These are phyloP conservation scores for Debaryomycetaceae sp. DNA, from an alignment of 1,139 yeast species.

Conservation along the genomic window DNA sequence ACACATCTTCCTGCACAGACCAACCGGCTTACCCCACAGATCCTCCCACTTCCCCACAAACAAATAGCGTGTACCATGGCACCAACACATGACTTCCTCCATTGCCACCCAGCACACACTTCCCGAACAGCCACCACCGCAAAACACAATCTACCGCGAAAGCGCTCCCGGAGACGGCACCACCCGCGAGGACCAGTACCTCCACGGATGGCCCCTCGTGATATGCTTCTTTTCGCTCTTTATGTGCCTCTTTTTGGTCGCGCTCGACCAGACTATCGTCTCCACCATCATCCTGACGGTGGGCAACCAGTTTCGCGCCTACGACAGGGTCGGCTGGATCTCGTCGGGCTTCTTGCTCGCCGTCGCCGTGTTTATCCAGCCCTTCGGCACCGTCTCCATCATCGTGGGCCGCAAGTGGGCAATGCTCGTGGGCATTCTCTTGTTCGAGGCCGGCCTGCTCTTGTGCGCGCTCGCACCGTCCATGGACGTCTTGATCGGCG, in stretches of 20 bases:
- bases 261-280: conserved; percentile 34
- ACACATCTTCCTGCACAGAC: no score
- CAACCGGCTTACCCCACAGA: no score
- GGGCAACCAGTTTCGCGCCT: conserved; percentile 23
- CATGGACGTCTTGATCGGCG: conserved; percentile 29
- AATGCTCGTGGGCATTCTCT: conserved; percentile 10
- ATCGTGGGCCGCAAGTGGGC: conserved; percentile 13
- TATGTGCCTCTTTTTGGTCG: conserved; percentile 24
- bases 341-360: conserved; percentile 18
- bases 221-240: conserved; percentile 18
- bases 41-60: no score
- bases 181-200: conserved; percentile 9
- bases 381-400: conserved; percentile 24
- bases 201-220: conserved; percentile 17
- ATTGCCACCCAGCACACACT: no score
- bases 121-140: no score
- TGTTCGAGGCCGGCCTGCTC: conserved; percentile 20
- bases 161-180: conserved; percentile 11
- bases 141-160: no score
- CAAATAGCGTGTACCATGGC: no score
- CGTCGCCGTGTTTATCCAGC: conserved; percentile 24
- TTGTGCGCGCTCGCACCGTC: conserved; percentile 25
- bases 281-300: conserved; percentile 26
- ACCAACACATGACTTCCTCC: no score
- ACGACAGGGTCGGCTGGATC: conserved; percentile 18